These are phyloP conservation scores for Pseudogymnoascus sp. DNA, from an alignment of 2,329 filamentous ascomycete species.

Conservation along the genomic window DNA sequence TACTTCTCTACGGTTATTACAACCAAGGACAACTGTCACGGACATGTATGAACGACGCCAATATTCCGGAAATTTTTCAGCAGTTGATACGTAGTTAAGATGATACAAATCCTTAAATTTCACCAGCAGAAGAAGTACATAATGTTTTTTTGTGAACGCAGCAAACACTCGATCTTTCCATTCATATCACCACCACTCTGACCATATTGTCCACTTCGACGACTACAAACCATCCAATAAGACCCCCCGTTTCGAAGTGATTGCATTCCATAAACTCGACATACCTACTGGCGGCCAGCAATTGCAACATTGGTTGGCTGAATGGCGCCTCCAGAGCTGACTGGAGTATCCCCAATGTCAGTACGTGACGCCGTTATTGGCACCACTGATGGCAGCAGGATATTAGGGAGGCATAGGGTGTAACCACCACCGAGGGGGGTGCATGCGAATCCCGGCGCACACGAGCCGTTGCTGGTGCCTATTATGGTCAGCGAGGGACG, in stretches of 20 bases:
- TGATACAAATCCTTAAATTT: background rate
- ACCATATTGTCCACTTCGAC: background rate
- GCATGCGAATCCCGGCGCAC: background rate
- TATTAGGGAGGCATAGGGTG: background rate
- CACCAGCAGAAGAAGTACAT: background rate
- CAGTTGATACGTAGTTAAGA: background rate
- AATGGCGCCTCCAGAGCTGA: background rate
- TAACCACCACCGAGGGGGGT: background rate
- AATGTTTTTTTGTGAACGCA: background rate
- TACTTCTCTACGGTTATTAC: background rate
- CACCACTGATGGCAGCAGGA: background rate
- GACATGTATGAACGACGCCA: background rate
- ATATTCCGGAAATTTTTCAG: background rate
- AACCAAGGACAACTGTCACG: background rate
- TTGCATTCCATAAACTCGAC: background rate
- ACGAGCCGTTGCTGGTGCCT: background rate
- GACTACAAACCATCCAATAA: background rate
- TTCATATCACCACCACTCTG: background rate
- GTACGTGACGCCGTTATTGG: background rate
- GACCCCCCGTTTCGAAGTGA: background rate
- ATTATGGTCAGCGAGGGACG: background rate
- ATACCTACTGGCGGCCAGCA: background rate
- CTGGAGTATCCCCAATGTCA: background rate
- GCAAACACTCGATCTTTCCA: background rate
- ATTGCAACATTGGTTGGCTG: background rate